Base-by-base conservation (phyloP, 2,329 filamentous ascomycete genomes). In the Hypoxylon sp. region DNA sequence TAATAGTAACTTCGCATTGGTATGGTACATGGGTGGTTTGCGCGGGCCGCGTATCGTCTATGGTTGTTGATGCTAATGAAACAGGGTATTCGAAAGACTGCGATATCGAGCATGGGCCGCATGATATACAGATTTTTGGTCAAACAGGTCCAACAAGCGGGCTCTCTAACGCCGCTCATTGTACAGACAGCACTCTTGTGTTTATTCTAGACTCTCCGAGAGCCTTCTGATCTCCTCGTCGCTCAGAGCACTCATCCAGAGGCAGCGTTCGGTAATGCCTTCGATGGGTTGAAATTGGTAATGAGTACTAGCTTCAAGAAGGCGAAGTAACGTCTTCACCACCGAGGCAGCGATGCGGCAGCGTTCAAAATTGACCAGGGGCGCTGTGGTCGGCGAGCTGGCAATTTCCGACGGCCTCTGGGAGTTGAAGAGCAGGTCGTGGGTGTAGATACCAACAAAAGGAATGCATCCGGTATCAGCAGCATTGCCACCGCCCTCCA, bases 371-470 rank as follows among this genome's bases (percentile, higher is more conserved):
- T 96, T 96, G 72, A 96, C 87, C 46, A 96, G 82, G 12, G 89
- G 89, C 65, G 91, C 86, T 4, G 87, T 87, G 0, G 82, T 86
- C 19, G 88, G 88, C 2, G 88, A 91, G 71, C 85, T 87, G 1
- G 89, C 88, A 70, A 94, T 90, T 76, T 92, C 90, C 1, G 90
- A 89, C 1, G 92, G 91, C 67, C 93, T 88, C 76, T 95, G 91
- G 0, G 90, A 88, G 73, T 94, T 95, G 82, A 92, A 93, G 46
- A 94, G 87, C 41, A 96, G 83, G 75, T 96, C 92, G 74, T 94
- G 92, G 1, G 91, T 95, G 77, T 96, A 96, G 59, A 90, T 89
- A 62, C 90, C 92, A 50, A 96, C 91, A 75, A 96, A 95, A 0
- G 92, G 92, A 65, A 96, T 94, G 72, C 92, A 95, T 1, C 91